Base-by-base conservation (phyloP, 495 filamentous ascomycete genomes). In the Chaetomidium leptoderma region DNA sequence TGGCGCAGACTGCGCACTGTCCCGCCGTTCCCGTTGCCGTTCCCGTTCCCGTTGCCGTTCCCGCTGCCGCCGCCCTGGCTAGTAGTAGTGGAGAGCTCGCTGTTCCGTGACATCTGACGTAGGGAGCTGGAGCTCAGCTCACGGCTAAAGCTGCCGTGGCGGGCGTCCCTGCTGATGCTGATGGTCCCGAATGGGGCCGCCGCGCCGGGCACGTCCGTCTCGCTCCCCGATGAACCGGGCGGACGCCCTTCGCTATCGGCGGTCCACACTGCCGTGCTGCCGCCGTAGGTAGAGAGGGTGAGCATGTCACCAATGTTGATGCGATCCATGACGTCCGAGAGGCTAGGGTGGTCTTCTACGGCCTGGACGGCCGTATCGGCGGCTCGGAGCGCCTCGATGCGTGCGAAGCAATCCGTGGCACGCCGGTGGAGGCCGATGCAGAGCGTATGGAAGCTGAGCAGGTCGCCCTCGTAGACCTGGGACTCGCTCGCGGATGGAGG, bases 251-350 rank as follows among this genome's bases (percentile, higher is more conserved):
- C 75, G 33, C 59, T 62, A 3, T 76, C 73, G 16, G 44, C 24
- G 5, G 57, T 43, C 68, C 72, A 71, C 29, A 65, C 53, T 10
- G 72, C 65, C 26, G 66, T 57, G 39, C 26, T 42, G 47, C 35
- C 67, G 17, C 66, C 63, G 48, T 71, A 69, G 33, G 63, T 49
- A 26, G 70, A 64, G 24, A 66, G 48, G 55, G 60, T 67, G 50
- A 70, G 57, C 59, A 68, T 64, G 60, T 77, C 72, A 51, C 69
- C 63, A 37, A 78, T 78, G 61, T 70, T 82, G 71, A 86, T 74
- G 43, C 84, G 85, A 61, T 92, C 88, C 32, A 91, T 81, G 9
- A 87, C 73, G 63, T 92, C 89, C 55, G 89, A 82, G 78, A 90
- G 86, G 57, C 85, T 81, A 42, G 84, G 69, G 51, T 83, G 78